These are phyloP conservation scores for Glycine tomentella DNA, from an alignment of 306 rosid species.

Conservation along the genomic window DNA sequence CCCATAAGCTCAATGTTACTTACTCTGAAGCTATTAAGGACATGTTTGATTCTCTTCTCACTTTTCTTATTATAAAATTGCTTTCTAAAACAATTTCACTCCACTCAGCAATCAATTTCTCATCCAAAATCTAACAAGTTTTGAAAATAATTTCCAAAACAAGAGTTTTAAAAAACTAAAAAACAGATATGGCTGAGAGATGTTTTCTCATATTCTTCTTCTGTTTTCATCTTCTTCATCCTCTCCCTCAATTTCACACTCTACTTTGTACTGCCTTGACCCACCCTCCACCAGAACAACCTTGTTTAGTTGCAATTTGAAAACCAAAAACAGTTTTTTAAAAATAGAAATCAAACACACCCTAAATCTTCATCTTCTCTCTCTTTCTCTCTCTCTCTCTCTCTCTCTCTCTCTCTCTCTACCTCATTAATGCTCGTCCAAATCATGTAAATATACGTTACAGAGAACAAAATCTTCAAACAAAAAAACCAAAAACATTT, in stretches of 20 bases:
- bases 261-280: background rate
- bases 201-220: background rate
- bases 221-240: background rate
- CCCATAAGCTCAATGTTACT: background rate
- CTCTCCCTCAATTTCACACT: background rate
- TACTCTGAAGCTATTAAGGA: conserved; percentile 21
- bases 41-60: background rate
- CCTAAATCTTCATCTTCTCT: background rate
- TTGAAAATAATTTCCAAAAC: background rate
- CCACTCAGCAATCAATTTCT: background rate
- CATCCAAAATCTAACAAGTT: background rate
- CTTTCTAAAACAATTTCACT: background rate
- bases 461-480: no score
- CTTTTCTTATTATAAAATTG: background rate
- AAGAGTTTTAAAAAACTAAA: background rate
- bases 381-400: no score
- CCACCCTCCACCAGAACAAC: background rate
- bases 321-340: background rate
- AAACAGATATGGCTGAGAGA: background rate
- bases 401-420: no score
- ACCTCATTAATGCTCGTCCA: conserved; percentile 1
- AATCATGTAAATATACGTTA: background rate
- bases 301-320: background rate
- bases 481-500: no score
- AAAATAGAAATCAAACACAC: background rate